phyloP scores from a whole-genome alignment of 1,284 basidiomycete species.

The Sporisorium scitamineum region DNA sequence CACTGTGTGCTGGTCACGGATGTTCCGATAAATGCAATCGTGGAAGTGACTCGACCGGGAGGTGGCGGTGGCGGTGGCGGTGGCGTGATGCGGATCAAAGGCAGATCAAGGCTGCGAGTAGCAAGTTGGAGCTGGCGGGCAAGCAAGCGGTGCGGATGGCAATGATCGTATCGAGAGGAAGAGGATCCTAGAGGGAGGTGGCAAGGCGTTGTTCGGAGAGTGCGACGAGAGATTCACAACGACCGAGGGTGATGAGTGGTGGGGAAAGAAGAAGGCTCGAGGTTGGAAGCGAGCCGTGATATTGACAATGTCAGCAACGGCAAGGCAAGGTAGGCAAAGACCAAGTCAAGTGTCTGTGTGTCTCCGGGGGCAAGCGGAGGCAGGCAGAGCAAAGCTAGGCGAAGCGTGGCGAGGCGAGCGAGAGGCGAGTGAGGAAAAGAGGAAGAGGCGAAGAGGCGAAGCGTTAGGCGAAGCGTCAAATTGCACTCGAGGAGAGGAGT shows the following conservation, averaged over 20 bases:
- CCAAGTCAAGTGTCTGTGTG: not conserved
- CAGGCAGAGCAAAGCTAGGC: slow-evolving; percentile 4
- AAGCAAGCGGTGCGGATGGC: not conserved
- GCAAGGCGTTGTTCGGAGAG: not conserved
- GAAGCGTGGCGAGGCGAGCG: slow-evolving; percentile 25
- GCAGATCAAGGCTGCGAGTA: not conserved
- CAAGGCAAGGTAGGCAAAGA: not conserved
- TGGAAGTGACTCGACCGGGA: too few relatives aligned
- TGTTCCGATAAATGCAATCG: not conserved
- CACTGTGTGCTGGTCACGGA: not conserved
- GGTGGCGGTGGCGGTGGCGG: not conserved
- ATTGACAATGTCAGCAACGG: not conserved
- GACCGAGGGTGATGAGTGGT: not conserved
- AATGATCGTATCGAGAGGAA: not conserved
- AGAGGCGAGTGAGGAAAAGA: slow-evolving; percentile 4
- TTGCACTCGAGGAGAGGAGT: not conserved
- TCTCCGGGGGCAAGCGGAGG: slow-evolving; percentile 16
- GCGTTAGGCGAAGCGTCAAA: slow-evolving; percentile 3
- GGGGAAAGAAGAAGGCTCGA: not conserved
- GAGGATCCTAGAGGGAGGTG: not conserved
- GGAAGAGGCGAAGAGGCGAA: not conserved
- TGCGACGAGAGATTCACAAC: not conserved
- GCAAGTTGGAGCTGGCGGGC: not conserved
- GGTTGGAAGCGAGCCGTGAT: not conserved
- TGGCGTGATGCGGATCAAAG: not conserved